Evolutionary conservation across 495 filamentous ascomycete species (phyloP).

Genomic region (Aspergillus diversus): DNA sequence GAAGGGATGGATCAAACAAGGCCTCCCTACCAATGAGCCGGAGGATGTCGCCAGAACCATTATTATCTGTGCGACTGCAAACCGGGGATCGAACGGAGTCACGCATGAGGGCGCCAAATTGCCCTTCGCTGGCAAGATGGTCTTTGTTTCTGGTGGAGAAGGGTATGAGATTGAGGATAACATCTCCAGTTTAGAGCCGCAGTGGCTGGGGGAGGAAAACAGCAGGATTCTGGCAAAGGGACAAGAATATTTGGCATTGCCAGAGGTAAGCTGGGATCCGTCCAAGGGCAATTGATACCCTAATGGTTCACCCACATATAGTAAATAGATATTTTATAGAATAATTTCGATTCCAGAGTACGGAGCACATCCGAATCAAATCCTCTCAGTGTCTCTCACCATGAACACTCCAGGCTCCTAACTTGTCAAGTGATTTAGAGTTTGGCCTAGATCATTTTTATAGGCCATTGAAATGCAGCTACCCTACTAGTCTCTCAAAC

Average conservation of each 20-base stretch:
- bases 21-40: slow-evolving; percentile 6
- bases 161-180: slow-evolving; percentile 13
- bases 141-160: slow-evolving; percentile 8
- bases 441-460: too few species aligned
- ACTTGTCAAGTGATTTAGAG: too few species aligned
- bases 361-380: too few species aligned
- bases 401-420: too few species aligned
- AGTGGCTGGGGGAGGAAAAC: slow-evolving; percentile 12
- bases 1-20: slow-evolving; percentile 3
- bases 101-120: slow-evolving; percentile 5
- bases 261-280: slow-evolving; percentile 8
- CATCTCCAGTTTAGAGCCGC: slow-evolving; percentile 1
- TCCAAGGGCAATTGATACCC: not conserved
- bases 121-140: slow-evolving; percentile 15
- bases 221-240: slow-evolving; percentile 5
- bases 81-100: slow-evolving; percentile 2
- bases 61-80: slow-evolving; percentile 3
- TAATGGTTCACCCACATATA: too few species aligned
- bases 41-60: slow-evolving; percentile 10
- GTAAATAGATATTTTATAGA: too few species aligned
- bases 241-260: slow-evolving; percentile 8
- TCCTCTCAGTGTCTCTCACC: too few species aligned
- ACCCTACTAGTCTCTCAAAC: too few species aligned
- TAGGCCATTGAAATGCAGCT: too few species aligned
- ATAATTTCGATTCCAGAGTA: too few species aligned